Base-by-base conservation (phyloP, 805 yeast genomes). In the Candida sakaeoensis region DNA sequence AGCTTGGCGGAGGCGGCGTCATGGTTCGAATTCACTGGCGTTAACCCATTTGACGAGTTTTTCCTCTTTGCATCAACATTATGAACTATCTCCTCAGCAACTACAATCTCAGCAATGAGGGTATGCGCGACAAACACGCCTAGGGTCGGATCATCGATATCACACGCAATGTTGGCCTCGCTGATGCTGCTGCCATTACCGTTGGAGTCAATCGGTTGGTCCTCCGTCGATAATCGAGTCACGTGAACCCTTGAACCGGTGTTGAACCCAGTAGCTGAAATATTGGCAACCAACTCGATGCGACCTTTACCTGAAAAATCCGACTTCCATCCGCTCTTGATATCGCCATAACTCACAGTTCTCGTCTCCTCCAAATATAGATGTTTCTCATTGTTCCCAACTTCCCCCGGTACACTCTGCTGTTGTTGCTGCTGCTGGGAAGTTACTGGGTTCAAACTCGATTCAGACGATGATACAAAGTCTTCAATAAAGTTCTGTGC, bases 281-380 rank as follows among this genome's bases (percentile, higher is more conserved):
- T 74, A 32, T 85, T 87, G 0, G 85, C 87, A 22, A 83, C 81
- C 33, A 89, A 58, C 58, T 88, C 96, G 44, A 90, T 81, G 40
- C 77, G 72, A 4, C 99, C 99, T 33, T 72, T 72, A 30, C 79
- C 83, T 5, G 80, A 62, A 56, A 83, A 90, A 60, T 93, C 99
- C 1, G 93, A 79, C 58, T 93, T 93, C 99, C 99, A 93, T 3
- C 99, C 99, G 22, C 76, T 71, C 55, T 85, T 86, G 54, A 88
- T 61, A 45, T 86, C 95, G 8, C 96, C 96, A 40, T 80, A 75
- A 9, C 82, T 75, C 7, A 93, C 66, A 4, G 85, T 77, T 22
- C 90, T 72, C 6, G 75, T 74, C 53, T 90, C 96, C 57, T 89
- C 95, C 9, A 80, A 59, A 50, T 74, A 83, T 10, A 85, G 43